Percentiles rank a stretch among this genome's conserved stretches.
Conservation (phyloP, 805 yeast species). For the Saturnispora kantuleensis region DNA sequence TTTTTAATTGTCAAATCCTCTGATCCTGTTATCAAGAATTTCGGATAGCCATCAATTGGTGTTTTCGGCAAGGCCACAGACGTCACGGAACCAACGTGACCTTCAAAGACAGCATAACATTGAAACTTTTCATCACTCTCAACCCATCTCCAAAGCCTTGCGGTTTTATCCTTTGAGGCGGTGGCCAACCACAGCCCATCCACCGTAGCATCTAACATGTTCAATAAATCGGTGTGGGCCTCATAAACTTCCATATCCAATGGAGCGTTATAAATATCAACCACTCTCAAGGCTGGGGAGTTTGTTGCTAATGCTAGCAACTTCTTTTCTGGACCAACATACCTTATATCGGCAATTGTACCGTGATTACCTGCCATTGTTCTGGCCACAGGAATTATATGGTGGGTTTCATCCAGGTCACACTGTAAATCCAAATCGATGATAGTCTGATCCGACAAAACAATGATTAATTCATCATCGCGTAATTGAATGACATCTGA, state of each 20-base stretch:
- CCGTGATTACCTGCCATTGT: constrained; percentile 91
- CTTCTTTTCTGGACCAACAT: constrained; percentile 52
- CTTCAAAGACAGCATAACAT: constrained; percentile 57
- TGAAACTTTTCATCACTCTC: constrained; percentile 31
- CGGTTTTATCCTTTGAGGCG: constrained; percentile 82
- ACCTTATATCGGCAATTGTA: constrained; percentile 81
- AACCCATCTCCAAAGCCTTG: constrained; percentile 69
- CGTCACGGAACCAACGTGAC: constrained; percentile 82
- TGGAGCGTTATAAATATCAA: constrained; percentile 48
- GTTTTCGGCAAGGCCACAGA: constrained; percentile 68
- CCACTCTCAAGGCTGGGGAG: constrained; percentile 75
- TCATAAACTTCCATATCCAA: constrained; percentile 56
- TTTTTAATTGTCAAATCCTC: constrained; percentile 77
- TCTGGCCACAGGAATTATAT: constrained; percentile 34
- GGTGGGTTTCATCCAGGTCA: constrained; percentile 21
- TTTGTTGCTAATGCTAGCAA: constrained; percentile 83
- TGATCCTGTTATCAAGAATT: constrained; percentile 71
- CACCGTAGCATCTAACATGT: constrained; percentile 62
- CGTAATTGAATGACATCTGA: constrained; percentile 37
- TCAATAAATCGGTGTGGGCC: constrained; percentile 81
- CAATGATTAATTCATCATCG: constrained; percentile 35
- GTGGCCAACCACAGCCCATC: constrained; percentile 90
- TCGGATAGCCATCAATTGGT: constrained; percentile 38
- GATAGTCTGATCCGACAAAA: constrained; percentile 80
- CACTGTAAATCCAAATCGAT: constrained; percentile 20